phyloP scores from a whole-genome alignment of 106 monocot species.

The Hemerocallis citrina region DNA sequence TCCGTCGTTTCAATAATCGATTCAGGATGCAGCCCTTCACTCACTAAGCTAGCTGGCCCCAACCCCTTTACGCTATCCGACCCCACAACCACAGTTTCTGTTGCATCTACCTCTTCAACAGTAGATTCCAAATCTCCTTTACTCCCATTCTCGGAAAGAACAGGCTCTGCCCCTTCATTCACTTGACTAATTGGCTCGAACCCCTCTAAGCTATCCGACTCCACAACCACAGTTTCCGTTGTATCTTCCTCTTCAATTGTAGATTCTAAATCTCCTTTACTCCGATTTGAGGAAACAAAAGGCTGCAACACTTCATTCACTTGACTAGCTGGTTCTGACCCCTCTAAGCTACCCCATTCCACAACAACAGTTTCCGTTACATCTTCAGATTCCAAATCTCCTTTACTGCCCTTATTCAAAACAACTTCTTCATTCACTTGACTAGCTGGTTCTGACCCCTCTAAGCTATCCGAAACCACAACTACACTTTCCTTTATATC shows the following conservation, averaged over 20 bases:
- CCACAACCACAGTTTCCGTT: not conserved
- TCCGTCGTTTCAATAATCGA: not conserved
- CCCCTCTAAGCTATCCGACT: not conserved
- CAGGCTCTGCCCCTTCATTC: not conserved
- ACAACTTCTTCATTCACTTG: not conserved
- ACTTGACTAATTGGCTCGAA: not conserved
- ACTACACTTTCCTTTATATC: not conserved
- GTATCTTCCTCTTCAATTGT: not conserved
- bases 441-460: not conserved
- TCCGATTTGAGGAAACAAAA: not conserved
- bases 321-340: not conserved
- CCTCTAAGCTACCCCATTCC: not conserved
- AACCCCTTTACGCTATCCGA: not conserved
- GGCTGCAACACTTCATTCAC: not conserved
- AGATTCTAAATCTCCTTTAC: not conserved
- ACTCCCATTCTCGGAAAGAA: not conserved
- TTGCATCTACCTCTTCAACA: not conserved
- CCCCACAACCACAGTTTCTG: not conserved
- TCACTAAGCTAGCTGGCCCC: not conserved
- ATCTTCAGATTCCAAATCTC: conserved; percentile 1
- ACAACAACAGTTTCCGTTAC: not conserved
- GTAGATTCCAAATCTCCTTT: conserved; percentile 1
- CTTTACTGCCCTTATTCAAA: not conserved
- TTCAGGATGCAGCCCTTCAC: not conserved
- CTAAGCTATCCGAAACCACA: not conserved